Base-by-base conservation (phyloP, 2,329 filamentous ascomycete species). In the Xylaria sp. region DNA sequence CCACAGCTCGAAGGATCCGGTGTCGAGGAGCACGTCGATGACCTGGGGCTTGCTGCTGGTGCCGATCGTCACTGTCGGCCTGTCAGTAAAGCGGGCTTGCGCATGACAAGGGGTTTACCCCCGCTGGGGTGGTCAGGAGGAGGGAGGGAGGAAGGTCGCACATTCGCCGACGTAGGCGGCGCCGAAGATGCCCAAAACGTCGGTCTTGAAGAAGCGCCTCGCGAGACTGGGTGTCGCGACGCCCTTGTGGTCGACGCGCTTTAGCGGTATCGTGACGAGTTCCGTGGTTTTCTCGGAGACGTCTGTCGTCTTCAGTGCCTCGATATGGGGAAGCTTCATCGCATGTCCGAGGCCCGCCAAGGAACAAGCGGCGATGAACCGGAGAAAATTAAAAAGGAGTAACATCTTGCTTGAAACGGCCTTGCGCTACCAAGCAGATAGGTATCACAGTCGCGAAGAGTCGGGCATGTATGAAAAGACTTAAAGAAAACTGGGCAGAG, bases 1-100 rank as follows among this genome's bases (percentile, higher is more conserved):
- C 80, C 80, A 83, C 7, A 83, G 73, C 63, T 82, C 78, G 57
- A 76, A 77, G 4, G 80, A 83, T 16, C 80, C 80, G 0, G 78
- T 81, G 54, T 81, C 78, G 50, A 81, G 70, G 37, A 80, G 71
- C 34, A 81, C 76, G 9, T 76, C 74, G 34, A 80, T 67, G 9
- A 62, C 68, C 57, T 81, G 78, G 1, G 69, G 64, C 4, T 48
- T 57, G 1, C 48, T 34, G 38, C 75, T 72, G 1, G 69, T 72
- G 22, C 78, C 78, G 21, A 80, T 70, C 21, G 70, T 66, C 39
- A 80, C 77, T 79, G 13, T 49, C 46, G n/a, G 17, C 19, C 20
- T 1, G 43, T 64, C 41, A 63, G 62, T 41, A 44, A n/a, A 11
- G 3, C 7, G 22, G 34, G 6, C 2, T 18, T 19, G 2, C n/a